These are phyloP conservation scores for Tuber borchii DNA, from an alignment of 495 filamentous ascomycete genomes.

Conservation along the genomic window DNA sequence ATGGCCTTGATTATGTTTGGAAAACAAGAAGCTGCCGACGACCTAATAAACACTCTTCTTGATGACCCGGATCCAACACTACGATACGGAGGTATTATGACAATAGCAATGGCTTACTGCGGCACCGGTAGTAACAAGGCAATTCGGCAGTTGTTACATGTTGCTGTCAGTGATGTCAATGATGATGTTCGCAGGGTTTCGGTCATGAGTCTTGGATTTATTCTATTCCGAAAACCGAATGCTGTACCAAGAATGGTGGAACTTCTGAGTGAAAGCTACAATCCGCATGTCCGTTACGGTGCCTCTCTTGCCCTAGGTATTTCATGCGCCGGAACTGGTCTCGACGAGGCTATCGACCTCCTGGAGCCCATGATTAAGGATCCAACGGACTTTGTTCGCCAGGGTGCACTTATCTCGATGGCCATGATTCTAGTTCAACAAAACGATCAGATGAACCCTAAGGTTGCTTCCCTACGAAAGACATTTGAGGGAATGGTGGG, in stretches of 20 bases:
- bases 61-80: conserved; percentile 90
- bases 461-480: conserved; percentile 74
- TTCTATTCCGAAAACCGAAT: conserved; percentile 94
- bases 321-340: conserved; percentile 90
- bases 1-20: conserved; percentile 99
- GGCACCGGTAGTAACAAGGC: conserved; percentile 98
- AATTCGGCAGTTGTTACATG: conserved; percentile 91
- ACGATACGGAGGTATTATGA: conserved; percentile 97
- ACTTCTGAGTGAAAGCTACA: conserved; percentile 94
- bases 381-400: conserved; percentile 94
- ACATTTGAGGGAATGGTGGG: conserved; percentile 82
- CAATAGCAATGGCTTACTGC: conserved; percentile 95
- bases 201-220: conserved; percentile 98
- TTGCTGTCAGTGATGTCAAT: conserved; percentile 95
- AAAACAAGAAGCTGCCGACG: conserved; percentile 88
- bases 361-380: conserved; percentile 99
- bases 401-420: conserved; percentile 89
- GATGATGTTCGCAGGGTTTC: conserved; percentile 94
- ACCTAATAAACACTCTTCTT: conserved; percentile 84
- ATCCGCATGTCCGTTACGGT: conserved; percentile 96
- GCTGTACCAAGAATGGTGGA: conserved; percentile 99
- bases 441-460: conserved; percentile 91
- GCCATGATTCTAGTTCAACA: conserved; percentile 98
- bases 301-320: conserved; percentile 98
- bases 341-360: conserved; percentile 94